These are phyloP conservation scores for Didymella arachidicola DNA, from an alignment of 2,329 filamentous ascomycete species.

Conservation along the genomic window DNA sequence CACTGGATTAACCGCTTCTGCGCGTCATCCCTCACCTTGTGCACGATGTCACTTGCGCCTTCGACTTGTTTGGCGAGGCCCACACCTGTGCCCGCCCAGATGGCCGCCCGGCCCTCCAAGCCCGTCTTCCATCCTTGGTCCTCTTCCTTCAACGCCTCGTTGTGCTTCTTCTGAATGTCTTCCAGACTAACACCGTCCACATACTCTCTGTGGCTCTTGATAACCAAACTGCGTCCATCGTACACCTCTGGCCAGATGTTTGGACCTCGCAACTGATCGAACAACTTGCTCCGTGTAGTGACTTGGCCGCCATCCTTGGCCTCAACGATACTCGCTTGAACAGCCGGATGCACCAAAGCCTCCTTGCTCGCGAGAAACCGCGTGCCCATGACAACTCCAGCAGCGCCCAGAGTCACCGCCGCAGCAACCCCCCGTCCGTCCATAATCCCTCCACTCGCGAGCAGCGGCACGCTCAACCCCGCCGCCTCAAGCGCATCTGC, in stretches of 20 bases:
- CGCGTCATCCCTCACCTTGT: slow-evolving; percentile 51
- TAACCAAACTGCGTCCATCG: slow-evolving; percentile 64
- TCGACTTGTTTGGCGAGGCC: slow-evolving; percentile 63
- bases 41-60: slow-evolving; percentile 61
- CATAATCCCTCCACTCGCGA: slow-evolving; percentile 68
- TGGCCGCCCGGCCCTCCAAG: slow-evolving; percentile 63
- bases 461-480: slow-evolving; percentile 45
- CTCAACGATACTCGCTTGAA: slow-evolving; percentile 56
- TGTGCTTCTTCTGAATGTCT: slow-evolving; percentile 54
- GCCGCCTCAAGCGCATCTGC: slow-evolving; percentile 55
- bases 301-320: slow-evolving; percentile 59
- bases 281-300: slow-evolving; percentile 60
- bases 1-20: slow-evolving; percentile 35
- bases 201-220: slow-evolving; percentile 58
- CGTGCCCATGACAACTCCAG: slow-evolving; percentile 69
- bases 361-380: slow-evolving; percentile 66
- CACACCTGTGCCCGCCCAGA: slow-evolving; percentile 65
- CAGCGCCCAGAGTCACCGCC: slow-evolving; percentile 62
- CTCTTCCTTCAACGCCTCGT: slow-evolving; percentile 57
- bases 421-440: slow-evolving; percentile 67
- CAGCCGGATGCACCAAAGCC: slow-evolving; percentile 55
- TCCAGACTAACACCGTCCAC: slow-evolving; percentile 51
- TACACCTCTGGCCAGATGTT: slow-evolving; percentile 66
- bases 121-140: slow-evolving; percentile 61
- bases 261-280: slow-evolving; percentile 64